A percentile compares a stretch with the other conserved stretches of the same genome.
Conservation (phyloP, 1,139 yeast genomes). For the Hansenula sp. region DNA sequence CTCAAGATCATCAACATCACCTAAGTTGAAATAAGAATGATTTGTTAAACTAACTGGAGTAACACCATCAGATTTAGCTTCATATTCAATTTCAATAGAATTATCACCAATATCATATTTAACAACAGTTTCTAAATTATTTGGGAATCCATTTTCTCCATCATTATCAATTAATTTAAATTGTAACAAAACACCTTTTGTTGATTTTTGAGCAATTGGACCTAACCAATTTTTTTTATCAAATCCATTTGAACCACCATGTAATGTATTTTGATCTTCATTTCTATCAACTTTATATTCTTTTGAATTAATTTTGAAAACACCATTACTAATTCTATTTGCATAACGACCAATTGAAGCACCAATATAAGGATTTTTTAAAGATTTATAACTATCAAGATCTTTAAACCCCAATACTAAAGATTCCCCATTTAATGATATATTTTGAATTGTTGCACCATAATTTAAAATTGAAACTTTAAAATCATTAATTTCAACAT, state of each 20-base stretch:
- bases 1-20: constrained; percentile 21
- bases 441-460: constrained; percentile 47
- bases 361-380: constrained; percentile 50
- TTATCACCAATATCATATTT: constrained; percentile 35
- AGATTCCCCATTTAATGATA: constrained; percentile 33
- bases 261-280: constrained; percentile 38
- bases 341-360: constrained; percentile 64
- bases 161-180: constrained; percentile 40
- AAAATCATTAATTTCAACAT: constrained; percentile 32
- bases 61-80: constrained; percentile 34
- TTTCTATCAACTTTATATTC: constrained; percentile 38
- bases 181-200: constrained; percentile 31
- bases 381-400: constrained; percentile 32
- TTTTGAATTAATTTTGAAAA: constrained; percentile 37
- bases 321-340: constrained; percentile 50
- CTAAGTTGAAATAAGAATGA: constrained; percentile 54
- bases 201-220: constrained; percentile 37
- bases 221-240: constrained; percentile 47
- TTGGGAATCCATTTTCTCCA: constrained; percentile 54
- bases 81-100: constrained; percentile 41
- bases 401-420: constrained; percentile 30
- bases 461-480: constrained; percentile 43
- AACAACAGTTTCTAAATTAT: constrained; percentile 40
- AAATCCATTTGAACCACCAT: constrained; percentile 51
- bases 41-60: constrained; percentile 60